A percentile compares a stretch with the other conserved stretches of the same genome.
phyloP scores from a whole-genome alignment of 495 filamentous ascomycete genomes.

The Pyrenopolyporus hunteri region DNA sequence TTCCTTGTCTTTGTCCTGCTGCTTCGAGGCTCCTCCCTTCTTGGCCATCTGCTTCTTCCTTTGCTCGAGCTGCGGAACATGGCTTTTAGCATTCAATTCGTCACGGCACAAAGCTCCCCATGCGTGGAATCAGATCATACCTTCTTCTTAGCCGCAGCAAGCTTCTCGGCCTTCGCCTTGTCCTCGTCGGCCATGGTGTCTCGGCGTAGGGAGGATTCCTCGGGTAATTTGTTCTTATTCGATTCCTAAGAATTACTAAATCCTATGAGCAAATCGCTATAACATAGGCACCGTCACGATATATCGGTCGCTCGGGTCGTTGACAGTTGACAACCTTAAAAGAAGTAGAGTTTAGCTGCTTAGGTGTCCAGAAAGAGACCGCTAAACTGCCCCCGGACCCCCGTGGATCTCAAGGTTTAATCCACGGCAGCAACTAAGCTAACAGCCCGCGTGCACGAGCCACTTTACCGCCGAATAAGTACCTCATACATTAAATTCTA shows the following conservation, averaged over 20 bases:
- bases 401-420: background rate
- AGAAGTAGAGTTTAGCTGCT: background rate
- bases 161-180: constrained; percentile 87
- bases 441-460: constrained; percentile 31
- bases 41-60: constrained; percentile 76
- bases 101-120: background rate
- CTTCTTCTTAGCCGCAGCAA: constrained; percentile 88
- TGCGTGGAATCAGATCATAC: constrained; percentile 54
- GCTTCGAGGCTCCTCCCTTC: constrained; percentile 49
- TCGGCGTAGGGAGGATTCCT: background rate
- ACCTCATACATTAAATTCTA: no score
- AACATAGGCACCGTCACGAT: no score
- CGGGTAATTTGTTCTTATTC: background rate
- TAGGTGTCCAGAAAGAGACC: constrained; percentile 9
- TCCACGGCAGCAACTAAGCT: constrained; percentile 9
- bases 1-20: constrained; percentile 56
- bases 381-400: background rate
- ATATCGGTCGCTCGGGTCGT: no score
- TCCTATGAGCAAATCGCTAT: background rate
- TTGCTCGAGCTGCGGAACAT: constrained; percentile 71
- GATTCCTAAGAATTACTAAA: background rate
- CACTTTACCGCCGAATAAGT: constrained; percentile 9
- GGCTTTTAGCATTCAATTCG: constrained; percentile 17
- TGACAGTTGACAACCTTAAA: background rate
- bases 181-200: constrained; percentile 75